These are phyloP conservation scores for Theobroma grandiflorum DNA, from an alignment of 441 rosid species.

Conservation along the genomic window DNA sequence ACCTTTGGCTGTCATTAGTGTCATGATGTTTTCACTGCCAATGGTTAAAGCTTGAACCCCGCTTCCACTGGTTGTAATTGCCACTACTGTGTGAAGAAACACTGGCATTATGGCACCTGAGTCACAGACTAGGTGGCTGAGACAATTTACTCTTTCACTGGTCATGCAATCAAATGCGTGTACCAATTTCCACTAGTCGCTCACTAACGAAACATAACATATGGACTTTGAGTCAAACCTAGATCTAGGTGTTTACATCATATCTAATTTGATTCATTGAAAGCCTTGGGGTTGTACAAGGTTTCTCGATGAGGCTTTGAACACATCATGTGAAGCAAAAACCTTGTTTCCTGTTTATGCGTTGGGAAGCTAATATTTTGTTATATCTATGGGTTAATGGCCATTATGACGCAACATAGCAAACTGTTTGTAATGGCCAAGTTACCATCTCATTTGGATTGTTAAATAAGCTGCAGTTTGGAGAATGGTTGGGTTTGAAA, in stretches of 20 bases:
- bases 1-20: not conserved
- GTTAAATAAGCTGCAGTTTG: not conserved
- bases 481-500: not conserved
- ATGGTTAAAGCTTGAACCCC: too few species aligned
- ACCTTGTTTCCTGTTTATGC: not conserved
- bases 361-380: not conserved
- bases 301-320: not conserved
- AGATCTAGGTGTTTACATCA: not conserved
- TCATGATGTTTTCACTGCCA: not conserved
- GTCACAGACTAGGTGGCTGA: not conserved
- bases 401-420: not conserved
- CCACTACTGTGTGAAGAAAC: not conserved
- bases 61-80: not conserved
- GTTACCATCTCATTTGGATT: not conserved
- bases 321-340: not conserved
- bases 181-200: not conserved
- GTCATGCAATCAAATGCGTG: not conserved
- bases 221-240: not conserved
- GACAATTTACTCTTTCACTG: not conserved
- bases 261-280: not conserved
- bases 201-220: not conserved
- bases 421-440: not conserved
- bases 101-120: not conserved
- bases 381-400: not conserved
- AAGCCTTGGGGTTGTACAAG: not conserved